Conservation (phyloP, 495 filamentous ascomycete genomes). For the Filosporella fistucella region DNA sequence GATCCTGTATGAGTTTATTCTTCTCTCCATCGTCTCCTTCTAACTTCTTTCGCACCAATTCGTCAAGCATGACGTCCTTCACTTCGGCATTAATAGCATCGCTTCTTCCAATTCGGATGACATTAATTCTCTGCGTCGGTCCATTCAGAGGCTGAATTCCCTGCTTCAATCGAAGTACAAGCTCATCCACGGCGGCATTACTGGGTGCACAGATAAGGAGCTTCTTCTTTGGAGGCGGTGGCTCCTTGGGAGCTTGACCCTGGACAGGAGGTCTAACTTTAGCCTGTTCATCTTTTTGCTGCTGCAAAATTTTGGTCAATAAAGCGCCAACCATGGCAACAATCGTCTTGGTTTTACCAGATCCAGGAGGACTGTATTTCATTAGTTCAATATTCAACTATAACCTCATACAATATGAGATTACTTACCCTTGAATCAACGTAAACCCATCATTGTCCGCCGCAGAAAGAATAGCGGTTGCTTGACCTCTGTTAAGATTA, state of each 20-base stretch:
- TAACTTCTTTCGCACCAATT: slow-evolving; percentile 75
- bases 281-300: slow-evolving; percentile 36
- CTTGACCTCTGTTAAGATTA: slow-evolving; percentile 80
- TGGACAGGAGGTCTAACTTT: slow-evolving; percentile 41
- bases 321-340: slow-evolving; percentile 91
- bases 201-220: slow-evolving; percentile 92
- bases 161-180: slow-evolving; percentile 87
- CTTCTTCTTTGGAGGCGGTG: slow-evolving; percentile 55
- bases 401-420: neutral
- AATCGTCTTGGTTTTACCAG: slow-evolving; percentile 98
- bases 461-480: slow-evolving; percentile 87
- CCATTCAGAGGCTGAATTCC: slow-evolving; percentile 80
- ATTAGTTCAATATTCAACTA: slow-evolving; percentile 1
- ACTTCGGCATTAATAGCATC: slow-evolving; percentile 92
- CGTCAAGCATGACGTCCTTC: slow-evolving; percentile 88
- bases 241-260: slow-evolving; percentile 20
- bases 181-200: slow-evolving; percentile 95
- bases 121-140: slow-evolving; percentile 63
- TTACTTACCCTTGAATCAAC: slow-evolving; percentile 76
- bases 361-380: slow-evolving; percentile 64
- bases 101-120: slow-evolving; percentile 85
- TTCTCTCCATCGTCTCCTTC: slow-evolving; percentile 41
- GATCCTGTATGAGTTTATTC: slow-evolving; percentile 51
- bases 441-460: slow-evolving; percentile 95
- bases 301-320: slow-evolving; percentile 55